Conservation (phyloP, 1,284 basidiomycete species). For the Takashimella koratensis region DNA sequence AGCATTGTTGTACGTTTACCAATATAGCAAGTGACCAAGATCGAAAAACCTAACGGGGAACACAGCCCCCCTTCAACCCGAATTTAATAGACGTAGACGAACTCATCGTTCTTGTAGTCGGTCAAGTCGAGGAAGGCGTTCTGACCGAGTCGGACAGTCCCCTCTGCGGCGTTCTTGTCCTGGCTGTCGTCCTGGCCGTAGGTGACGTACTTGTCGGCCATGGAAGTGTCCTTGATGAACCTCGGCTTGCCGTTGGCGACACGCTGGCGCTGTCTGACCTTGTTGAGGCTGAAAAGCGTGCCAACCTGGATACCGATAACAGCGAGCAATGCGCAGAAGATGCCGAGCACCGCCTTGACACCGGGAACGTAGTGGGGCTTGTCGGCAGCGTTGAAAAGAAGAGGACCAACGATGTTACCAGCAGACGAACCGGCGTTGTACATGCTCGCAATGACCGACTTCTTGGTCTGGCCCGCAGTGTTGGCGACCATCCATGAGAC, state of each 20-base stretch:
- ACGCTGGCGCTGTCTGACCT: constrained; percentile 38
- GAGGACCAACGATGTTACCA: constrained; percentile 40
- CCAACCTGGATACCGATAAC: constrained; percentile 33
- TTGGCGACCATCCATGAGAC: constrained; percentile 49
- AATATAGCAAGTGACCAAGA: too few species aligned
- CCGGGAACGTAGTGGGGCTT: constrained; percentile 43
- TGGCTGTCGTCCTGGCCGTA: constrained; percentile 20
- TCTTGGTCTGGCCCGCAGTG: constrained; percentile 50
- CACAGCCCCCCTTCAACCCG: too few species aligned
- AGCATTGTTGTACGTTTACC: too few species aligned
- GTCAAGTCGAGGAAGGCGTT: constrained; percentile 2
- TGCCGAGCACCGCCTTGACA: constrained; percentile 35
- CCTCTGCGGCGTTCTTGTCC: constrained; percentile 13
- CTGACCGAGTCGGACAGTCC: constrained; percentile 1
- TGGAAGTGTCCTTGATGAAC: constrained; percentile 42
- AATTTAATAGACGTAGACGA: constrained; percentile 3
- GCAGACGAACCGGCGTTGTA: constrained; percentile 26
- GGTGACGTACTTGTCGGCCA: constrained; percentile 34
- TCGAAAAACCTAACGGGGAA: too few species aligned
- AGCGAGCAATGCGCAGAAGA: constrained; percentile 40
- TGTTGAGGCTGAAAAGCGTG: constrained; percentile 40
- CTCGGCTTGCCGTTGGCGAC: constrained; percentile 42
- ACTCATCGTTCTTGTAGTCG: constrained; percentile 5
- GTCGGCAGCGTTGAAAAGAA: constrained; percentile 44
- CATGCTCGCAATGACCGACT: constrained; percentile 35